Percentiles rank a stretch among this genome's conserved stretches.
These are phyloP conservation scores for Collybia nuda DNA, from an alignment of 768 basidiomycete species.

Conservation along the genomic window DNA sequence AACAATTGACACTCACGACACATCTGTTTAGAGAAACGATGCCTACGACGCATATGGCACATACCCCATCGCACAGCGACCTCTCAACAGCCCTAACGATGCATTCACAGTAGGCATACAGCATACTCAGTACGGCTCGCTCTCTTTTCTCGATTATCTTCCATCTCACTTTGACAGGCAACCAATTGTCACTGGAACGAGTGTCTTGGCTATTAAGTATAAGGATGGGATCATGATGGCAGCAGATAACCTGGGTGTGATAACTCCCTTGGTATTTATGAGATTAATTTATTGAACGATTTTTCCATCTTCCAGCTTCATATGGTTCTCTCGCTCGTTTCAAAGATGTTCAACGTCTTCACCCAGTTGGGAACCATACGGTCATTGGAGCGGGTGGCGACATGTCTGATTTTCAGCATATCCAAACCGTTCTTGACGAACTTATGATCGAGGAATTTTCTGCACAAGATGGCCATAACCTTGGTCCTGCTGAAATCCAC, in stretches of 20 bases:
- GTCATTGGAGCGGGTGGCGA: conserved; percentile 93
- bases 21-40: conserved; percentile 60
- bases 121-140: conserved; percentile 68
- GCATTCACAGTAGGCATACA: conserved; percentile 66
- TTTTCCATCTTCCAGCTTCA: conserved; percentile 57
- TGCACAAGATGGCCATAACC: conserved; percentile 77
- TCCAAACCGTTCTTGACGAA: conserved; percentile 78
- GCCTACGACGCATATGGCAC: conserved; percentile 74
- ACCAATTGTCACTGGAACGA: conserved; percentile 97
- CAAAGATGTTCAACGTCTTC: conserved; percentile 90
- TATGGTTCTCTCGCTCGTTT: conserved; percentile 97
- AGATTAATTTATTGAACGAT: not conserved
- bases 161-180: conserved; percentile 48
- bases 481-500: conserved; percentile 89
- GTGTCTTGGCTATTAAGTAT: conserved; percentile 90
- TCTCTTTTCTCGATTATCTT: too few species aligned
- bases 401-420: conserved; percentile 96
- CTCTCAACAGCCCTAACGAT: conserved; percentile 50
- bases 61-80: conserved; percentile 68
- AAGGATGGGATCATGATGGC: conserved; percentile 99
- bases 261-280: not conserved
- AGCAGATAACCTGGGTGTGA: conserved; percentile 91
- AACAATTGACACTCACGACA: not conserved
- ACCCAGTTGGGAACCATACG: conserved; percentile 80
- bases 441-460: conserved; percentile 79